A percentile compares a stretch with the other conserved stretches of the same genome.
phyloP scores from a whole-genome alignment of 2,329 filamentous ascomycete genomes.

The Fusarium fujikuroi region DNA sequence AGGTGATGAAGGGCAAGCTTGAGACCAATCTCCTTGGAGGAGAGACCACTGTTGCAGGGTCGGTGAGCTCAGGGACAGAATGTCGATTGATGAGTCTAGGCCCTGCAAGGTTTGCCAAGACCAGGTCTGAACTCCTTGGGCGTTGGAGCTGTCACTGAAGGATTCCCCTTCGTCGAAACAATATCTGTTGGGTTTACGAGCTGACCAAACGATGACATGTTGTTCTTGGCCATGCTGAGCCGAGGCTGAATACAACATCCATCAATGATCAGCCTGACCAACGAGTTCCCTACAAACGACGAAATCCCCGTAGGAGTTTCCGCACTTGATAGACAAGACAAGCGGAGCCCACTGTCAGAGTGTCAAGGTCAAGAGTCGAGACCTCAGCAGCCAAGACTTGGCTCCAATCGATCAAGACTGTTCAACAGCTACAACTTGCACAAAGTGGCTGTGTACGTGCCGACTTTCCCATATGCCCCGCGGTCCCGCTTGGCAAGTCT shows the following conservation, averaged over 20 bases:
- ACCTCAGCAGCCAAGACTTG: constrained; percentile 45
- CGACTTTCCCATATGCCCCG: constrained; percentile 39
- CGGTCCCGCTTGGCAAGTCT: constrained; percentile 38
- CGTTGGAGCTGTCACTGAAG: constrained; percentile 32
- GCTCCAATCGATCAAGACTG: constrained; percentile 35
- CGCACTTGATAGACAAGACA: constrained; percentile 7
- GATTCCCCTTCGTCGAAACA: constrained; percentile 24
- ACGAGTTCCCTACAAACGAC: background rate
- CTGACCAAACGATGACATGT: constrained; percentile 10
- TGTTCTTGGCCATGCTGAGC: constrained; percentile 17
- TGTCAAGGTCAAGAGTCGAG: constrained; percentile 38
- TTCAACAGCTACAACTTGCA: constrained; percentile 20
- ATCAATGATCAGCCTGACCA: background rate
- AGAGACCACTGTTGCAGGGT: constrained; percentile 29
- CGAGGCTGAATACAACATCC: background rate
- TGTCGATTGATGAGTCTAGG: constrained; percentile 21
- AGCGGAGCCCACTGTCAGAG: constrained; percentile 32
- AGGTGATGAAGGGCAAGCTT: constrained; percentile 30
- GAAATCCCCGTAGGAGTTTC: constrained; percentile 3
- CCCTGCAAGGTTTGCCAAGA: constrained; percentile 31
- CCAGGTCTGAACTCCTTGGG: constrained; percentile 6
- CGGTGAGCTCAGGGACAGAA: constrained; percentile 26
- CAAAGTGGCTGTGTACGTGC: constrained; percentile 34
- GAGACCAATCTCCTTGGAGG: constrained; percentile 33
- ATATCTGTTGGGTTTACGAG: constrained; percentile 13